Conservation (phyloP, 2,329 filamentous ascomycete species). For the Xylaria sp. region DNA sequence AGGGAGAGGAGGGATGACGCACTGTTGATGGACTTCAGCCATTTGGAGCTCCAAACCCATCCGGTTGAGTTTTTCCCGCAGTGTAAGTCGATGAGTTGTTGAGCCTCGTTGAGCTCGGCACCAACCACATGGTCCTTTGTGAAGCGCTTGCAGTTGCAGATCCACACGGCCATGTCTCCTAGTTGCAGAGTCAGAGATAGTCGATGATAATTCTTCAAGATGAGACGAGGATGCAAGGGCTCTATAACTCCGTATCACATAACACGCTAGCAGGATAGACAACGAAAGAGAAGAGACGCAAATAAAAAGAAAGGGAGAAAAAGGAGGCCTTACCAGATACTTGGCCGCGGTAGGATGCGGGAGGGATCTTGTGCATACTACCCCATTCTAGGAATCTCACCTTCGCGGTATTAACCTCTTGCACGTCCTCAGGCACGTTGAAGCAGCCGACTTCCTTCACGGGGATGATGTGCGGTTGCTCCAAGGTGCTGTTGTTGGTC, state of each 20-base stretch:
- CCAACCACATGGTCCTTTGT: neutral
- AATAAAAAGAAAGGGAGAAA: neutral
- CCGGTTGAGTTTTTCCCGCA: slow-evolving; percentile 2
- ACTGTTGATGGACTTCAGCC: slow-evolving; percentile 29
- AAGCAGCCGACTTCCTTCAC: slow-evolving; percentile 2
- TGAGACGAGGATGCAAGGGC: neutral
- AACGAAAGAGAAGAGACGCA: neutral
- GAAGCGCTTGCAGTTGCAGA: slow-evolving; percentile 35
- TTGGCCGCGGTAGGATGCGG: neutral
- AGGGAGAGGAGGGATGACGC: neutral
- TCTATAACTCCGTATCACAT: too few relatives aligned
- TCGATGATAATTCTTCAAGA: neutral
- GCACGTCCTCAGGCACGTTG: neutral
- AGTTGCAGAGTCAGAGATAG: neutral
- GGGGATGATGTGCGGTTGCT: neutral
- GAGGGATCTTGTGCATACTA: neutral
- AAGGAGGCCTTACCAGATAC: neutral
- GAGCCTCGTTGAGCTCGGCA: slow-evolving; percentile 23
- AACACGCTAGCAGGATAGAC: neutral
- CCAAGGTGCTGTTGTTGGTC: neutral
- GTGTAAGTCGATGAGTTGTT: neutral
- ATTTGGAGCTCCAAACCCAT: slow-evolving; percentile 28
- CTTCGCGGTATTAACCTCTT: neutral
- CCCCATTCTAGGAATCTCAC: neutral
- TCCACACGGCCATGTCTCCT: slow-evolving; percentile 10